A percentile compares a stretch with the other conserved stretches of the same genome.
These are phyloP conservation scores for Sarocladium strictum DNA, from an alignment of 2,329 filamentous ascomycete genomes.

Conservation along the genomic window DNA sequence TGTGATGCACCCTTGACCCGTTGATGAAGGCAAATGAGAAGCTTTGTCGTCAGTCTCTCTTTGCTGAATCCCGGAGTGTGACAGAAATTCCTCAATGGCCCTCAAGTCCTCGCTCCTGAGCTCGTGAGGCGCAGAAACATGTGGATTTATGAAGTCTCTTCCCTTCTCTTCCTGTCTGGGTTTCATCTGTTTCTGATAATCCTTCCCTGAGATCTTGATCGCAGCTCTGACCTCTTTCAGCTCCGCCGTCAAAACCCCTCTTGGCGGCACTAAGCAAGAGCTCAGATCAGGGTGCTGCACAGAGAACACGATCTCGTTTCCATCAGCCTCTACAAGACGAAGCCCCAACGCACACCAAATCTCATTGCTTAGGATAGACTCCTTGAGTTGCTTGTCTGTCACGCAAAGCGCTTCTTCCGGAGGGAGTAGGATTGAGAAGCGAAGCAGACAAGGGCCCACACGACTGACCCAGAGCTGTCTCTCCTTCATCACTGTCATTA, in stretches of 20 bases:
- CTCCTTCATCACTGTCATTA: constrained; percentile 17
- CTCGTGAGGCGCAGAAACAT: background rate
- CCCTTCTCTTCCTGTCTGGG: background rate
- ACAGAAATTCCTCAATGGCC: constrained; percentile 2
- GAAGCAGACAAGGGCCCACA: background rate
- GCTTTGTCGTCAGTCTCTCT: background rate
- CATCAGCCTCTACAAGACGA: constrained; percentile 15
- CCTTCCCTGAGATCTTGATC: background rate
- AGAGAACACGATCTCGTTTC: constrained; percentile 22
- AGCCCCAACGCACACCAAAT: constrained; percentile 23
- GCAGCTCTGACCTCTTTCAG: constrained; percentile 21
- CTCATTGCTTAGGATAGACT: background rate
- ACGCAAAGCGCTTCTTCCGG: background rate
- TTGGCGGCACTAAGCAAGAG: constrained; percentile 24
- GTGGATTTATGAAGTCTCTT: background rate
- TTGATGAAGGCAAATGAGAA: background rate
- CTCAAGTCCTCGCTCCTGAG: background rate
- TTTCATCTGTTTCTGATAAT: no score
- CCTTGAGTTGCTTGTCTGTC: background rate
- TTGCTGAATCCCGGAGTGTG: background rate
- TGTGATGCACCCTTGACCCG: background rate
- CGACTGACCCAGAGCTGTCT: constrained; percentile 25
- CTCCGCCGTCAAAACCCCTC: constrained; percentile 17
- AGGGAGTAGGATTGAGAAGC: background rate
- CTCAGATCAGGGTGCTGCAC: constrained; percentile 30